Percentiles rank a stretch among this genome's conserved stretches.
Conservation (phyloP, 2,329 filamentous ascomycete genomes). For the Fusarium humuli region DNA sequence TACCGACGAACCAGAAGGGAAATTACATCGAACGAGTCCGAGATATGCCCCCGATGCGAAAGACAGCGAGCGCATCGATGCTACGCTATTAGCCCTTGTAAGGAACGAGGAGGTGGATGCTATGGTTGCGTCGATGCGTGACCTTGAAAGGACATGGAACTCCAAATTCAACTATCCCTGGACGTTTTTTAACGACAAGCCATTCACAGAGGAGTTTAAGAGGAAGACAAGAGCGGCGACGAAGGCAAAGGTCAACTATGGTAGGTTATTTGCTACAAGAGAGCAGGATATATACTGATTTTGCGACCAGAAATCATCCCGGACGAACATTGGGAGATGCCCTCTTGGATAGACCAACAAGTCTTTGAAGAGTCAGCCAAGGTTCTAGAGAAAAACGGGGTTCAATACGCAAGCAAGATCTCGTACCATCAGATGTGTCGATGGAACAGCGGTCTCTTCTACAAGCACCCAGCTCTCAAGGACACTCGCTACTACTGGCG, state of each 20-base stretch:
- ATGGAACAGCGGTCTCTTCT: conserved; percentile 99
- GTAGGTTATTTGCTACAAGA: conserved; percentile 59
- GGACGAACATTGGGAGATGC: conserved; percentile 93
- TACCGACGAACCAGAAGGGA: conserved; percentile 84
- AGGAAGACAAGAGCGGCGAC: conserved; percentile 81
- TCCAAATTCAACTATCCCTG: conserved; percentile 99
- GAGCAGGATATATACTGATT: conserved; percentile 4
- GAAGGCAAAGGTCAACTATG: conserved; percentile 88
- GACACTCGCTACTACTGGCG: conserved; percentile 96
- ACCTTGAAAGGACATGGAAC: conserved; percentile 96
- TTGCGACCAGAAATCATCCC: conserved; percentile 79
- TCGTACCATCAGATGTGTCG: conserved; percentile 99
- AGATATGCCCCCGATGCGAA: conserved; percentile 82
- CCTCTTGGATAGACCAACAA: conserved; percentile 90
- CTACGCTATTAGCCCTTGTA: conserved; percentile 90
- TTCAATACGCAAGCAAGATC: conserved; percentile 89
- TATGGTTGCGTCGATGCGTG: conserved; percentile 88
- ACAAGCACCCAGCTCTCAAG: conserved; percentile 89
- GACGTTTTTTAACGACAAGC: conserved; percentile 98
- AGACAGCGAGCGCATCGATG: conserved; percentile 87
- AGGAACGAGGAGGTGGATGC: conserved; percentile 89
- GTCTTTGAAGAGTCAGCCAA: conserved; percentile 87
- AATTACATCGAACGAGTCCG: conserved; percentile 77
- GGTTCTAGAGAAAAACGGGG: conserved; percentile 82
- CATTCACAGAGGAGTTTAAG: conserved; percentile 95